phyloP scores from a whole-genome alignment of 176 grass and related monocot species.

The Aegilops longissima region DNA sequence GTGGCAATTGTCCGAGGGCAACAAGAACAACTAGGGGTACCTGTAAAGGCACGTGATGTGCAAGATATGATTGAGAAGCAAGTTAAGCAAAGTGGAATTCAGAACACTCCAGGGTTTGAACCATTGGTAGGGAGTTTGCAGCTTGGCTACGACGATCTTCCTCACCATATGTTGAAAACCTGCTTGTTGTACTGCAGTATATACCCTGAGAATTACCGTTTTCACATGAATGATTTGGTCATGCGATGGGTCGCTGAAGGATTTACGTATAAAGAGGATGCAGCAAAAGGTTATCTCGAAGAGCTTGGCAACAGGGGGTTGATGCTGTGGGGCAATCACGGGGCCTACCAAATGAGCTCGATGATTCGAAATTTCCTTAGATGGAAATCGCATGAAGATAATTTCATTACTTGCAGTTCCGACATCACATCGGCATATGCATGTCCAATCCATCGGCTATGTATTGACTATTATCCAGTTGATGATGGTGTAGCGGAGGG shows the following conservation, averaged over 20 bases:
- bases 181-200: too few species aligned
- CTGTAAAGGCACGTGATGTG: too few species aligned
- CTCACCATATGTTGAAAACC: too few species aligned
- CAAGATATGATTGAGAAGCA: too few species aligned
- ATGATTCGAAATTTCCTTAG: neutral
- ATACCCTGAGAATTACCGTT: too few species aligned
- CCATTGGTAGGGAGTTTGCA: too few species aligned
- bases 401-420: neutral
- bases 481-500: neutral
- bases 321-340: too few species aligned
- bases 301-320: neutral
- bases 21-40: too few species aligned
- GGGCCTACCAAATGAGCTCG: neutral
- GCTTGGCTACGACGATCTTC: too few species aligned
- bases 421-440: neutral
- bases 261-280: neutral
- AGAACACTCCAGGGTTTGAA: too few species aligned
- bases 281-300: neutral
- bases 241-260: neutral
- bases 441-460: neutral
- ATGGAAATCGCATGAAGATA: neutral
- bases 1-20: too few species aligned
- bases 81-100: too few species aligned
- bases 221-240: neutral
- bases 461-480: accelerated